These are phyloP conservation scores for Neurospora sp. DNA, from an alignment of 2,329 filamentous ascomycete species.

Conservation along the genomic window DNA sequence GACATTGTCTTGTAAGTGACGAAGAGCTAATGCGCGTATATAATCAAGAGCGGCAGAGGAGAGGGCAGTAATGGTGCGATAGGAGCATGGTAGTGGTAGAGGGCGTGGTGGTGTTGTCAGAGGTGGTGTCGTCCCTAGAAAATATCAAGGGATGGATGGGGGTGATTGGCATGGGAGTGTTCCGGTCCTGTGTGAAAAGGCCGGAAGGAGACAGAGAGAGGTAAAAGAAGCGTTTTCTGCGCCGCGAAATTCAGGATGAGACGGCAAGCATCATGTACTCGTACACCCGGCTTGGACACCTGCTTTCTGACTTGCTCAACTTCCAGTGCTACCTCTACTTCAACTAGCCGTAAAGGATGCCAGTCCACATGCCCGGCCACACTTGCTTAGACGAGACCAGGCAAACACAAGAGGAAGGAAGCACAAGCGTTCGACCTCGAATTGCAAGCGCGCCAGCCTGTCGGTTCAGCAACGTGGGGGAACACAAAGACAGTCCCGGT, in stretches of 20 bases:
- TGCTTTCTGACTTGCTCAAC: background rate
- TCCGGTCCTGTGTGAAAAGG: background rate
- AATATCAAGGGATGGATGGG: background rate
- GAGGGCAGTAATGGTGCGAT: background rate
- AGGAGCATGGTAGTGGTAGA: background rate
- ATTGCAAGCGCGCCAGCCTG: constrained; percentile 3
- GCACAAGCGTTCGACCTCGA: background rate
- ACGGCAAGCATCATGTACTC: background rate
- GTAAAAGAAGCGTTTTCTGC: background rate
- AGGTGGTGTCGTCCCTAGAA: background rate
- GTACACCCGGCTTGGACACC: background rate
- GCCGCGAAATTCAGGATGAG: background rate
- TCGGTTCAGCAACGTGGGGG: constrained; percentile 10
- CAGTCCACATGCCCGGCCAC: background rate
- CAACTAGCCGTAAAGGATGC: background rate
- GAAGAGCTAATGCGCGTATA: background rate
- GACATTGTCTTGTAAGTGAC: background rate
- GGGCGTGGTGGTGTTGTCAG: background rate
- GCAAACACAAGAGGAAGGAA: constrained; percentile 1
- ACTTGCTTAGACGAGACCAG: background rate
- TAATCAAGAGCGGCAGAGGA: background rate
- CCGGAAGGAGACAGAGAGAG: background rate
- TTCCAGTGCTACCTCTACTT: background rate
- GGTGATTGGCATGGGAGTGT: background rate
- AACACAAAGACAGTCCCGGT: constrained; percentile 4